These are phyloP conservation scores for Meredithiella fracta DNA, from an alignment of 2,329 filamentous ascomycete genomes.

Conservation along the genomic window DNA sequence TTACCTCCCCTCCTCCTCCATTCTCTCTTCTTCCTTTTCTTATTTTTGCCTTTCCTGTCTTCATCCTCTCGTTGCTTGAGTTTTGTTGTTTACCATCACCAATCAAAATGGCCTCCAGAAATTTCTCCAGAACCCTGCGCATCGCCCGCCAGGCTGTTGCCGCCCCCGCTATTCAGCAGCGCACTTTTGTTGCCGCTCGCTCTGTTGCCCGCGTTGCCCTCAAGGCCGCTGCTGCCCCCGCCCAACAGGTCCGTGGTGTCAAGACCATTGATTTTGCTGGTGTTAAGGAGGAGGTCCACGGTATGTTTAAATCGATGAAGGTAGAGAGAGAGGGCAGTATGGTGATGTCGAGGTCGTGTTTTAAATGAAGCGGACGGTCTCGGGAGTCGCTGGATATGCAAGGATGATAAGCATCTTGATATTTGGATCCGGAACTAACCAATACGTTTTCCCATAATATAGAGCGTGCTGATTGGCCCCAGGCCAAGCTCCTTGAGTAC, in stretches of 20 bases:
- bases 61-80: conserved; percentile 11
- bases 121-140: conserved; percentile 51
- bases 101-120: conserved; percentile 56
- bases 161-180: conserved; percentile 39
- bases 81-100: conserved; percentile 16
- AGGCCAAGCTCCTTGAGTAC: conserved; percentile 96
- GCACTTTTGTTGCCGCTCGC: conserved; percentile 45
- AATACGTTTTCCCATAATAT: conserved; percentile 15
- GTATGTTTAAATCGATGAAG: conserved; percentile 31
- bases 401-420: too few species aligned
- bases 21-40: conserved; percentile 6
- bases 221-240: conserved; percentile 32
- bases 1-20: conserved; percentile 8
- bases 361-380: too few species aligned
- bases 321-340: neutral
- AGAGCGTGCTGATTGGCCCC: conserved; percentile 98
- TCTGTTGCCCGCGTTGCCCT: conserved; percentile 38
- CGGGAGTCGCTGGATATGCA: too few species aligned
- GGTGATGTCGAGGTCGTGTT: too few species aligned
- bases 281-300: conserved; percentile 84
- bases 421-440: conserved; percentile 3
- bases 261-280: conserved; percentile 99
- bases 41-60: neutral
- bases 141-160: conserved; percentile 46
- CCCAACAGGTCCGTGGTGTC: conserved; percentile 67